Evolutionary conservation across 1,139 yeast genomes (phyloP).

Genomic region (Diutina siamensis): DNA sequence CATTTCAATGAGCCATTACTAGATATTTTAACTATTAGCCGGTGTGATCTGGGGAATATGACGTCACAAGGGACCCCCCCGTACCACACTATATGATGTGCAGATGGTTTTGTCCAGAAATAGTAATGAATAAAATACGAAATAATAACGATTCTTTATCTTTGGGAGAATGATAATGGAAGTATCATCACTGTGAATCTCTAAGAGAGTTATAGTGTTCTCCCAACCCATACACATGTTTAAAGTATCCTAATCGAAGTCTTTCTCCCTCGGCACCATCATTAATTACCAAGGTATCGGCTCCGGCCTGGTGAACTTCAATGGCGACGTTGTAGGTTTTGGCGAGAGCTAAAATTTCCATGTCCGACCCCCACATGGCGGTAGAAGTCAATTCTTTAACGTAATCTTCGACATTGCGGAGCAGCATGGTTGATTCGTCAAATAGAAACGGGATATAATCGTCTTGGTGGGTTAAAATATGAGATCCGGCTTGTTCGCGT

Average conservation of each 20-base stretch:
- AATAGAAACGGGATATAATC: constrained; percentile 74
- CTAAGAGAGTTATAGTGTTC: constrained; percentile 81
- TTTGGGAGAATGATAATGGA: no score
- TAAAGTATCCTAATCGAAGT: constrained; percentile 67
- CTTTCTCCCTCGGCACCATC: constrained; percentile 38
- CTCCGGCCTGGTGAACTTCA: constrained; percentile 67
- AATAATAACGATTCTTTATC: no score
- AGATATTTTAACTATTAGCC: not conserved
- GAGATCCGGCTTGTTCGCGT: constrained; percentile 53
- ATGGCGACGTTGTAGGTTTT: constrained; percentile 59
- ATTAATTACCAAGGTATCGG: constrained; percentile 26
- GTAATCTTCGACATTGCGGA: constrained; percentile 60
- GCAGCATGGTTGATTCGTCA: constrained; percentile 57
- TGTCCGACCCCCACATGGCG: constrained; percentile 93
- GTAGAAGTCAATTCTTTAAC: constrained; percentile 56
- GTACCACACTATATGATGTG: no score
- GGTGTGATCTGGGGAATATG: no score
- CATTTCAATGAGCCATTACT: no score
- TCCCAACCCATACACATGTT: constrained; percentile 80
- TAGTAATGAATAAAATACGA: no score
- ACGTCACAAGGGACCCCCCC: no score
- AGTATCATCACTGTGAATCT: not conserved
- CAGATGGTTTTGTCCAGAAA: no score
- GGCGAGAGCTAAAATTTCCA: constrained; percentile 77
- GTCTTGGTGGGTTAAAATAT: constrained; percentile 51